Base-by-base conservation (phyloP, 2,329 filamentous ascomycete genomes). In the Aspergillus amoenus region DNA sequence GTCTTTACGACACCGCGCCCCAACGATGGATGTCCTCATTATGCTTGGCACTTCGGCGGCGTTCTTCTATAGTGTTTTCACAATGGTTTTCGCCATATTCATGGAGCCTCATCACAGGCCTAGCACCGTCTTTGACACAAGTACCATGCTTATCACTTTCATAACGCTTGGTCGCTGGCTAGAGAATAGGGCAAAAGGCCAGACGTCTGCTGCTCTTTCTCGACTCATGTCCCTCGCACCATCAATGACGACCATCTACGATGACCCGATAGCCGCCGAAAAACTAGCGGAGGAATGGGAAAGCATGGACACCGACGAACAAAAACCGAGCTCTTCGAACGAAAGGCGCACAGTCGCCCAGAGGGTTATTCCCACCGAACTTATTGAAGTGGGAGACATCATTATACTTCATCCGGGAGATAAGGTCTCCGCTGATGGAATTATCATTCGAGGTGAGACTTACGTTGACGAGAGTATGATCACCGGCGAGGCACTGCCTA, bases 381-480 rank as follows among this genome's bases (percentile, higher is more conserved):
- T 99, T 17, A 88, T 99, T 56, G 90, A 97, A 73, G 89, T 96
- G 11, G 92, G 92, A 44, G 94, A 99, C 71, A 85, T 99, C 63
- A 93, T 97, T 57, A 87, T 97, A 61, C 84, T 99, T 55, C 89
- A 91, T 55, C 94, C 94, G 6, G 94, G 94, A 53, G 94, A 97
- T 78, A 97, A 97, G 78, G 91, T 99, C 57, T 93, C 94, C 2
- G 93, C 93, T 1, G 94, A 99, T 71, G 94, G 94, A 47, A 82
- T 86, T 8, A 84, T 99, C 52, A 91, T 91, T 55, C 86, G 89
- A 52, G 94, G 94, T 32, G 91, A 97, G 74, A 96, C 91, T 37
- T 96, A 95, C 68, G 85, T 97, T 21, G 92, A 99, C 64, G 94
- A 99, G 77, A 96, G 92, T 70, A 97, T 97, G 93, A 93, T 99